Percentiles rank a stretch among this genome's conserved stretches.
phyloP scores from a whole-genome alignment of 345 rosid genomes.

The Syzygium oleosum region DNA sequence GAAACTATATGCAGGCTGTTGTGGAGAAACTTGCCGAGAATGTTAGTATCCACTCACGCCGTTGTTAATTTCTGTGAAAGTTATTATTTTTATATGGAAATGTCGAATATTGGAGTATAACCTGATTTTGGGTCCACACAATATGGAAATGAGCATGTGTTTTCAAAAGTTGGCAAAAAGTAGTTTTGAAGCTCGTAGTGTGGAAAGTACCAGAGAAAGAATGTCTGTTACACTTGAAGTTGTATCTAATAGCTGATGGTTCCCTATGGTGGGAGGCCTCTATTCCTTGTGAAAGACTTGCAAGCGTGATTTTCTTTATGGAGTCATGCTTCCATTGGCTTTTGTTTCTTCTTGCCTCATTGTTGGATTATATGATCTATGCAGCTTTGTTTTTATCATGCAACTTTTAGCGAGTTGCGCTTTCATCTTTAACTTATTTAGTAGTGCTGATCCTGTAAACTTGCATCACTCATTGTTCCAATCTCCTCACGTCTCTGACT shows the following conservation, averaged over 20 bases:
- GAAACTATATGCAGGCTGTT: constrained; percentile 85
- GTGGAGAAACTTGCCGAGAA: constrained; percentile 87
- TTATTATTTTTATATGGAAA: neutral
- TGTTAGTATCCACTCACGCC: constrained; percentile 34
- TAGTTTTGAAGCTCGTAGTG: neutral
- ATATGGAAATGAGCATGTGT: neutral
- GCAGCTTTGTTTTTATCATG: neutral
- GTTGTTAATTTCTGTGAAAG: neutral
- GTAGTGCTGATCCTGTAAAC: neutral
- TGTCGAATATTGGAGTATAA: neutral
- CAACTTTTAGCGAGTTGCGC: neutral
- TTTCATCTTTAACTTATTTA: neutral
- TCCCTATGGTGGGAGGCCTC: neutral
- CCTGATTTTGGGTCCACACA: neutral
- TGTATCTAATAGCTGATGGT: neutral
- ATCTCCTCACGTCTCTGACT: neutral
- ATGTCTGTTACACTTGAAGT: neutral
- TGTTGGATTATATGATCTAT: neutral
- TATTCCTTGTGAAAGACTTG: neutral
- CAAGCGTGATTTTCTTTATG: neutral
- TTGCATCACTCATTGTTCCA: neutral
- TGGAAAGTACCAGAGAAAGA: neutral
- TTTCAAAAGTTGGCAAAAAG: neutral
- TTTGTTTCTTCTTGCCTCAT: neutral
- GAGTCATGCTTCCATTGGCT: neutral